Evolutionary conservation across 306 rosid species (phyloP), one percentile per base, ranked within the genome.

Genomic region (Malus orientalis): DNA sequence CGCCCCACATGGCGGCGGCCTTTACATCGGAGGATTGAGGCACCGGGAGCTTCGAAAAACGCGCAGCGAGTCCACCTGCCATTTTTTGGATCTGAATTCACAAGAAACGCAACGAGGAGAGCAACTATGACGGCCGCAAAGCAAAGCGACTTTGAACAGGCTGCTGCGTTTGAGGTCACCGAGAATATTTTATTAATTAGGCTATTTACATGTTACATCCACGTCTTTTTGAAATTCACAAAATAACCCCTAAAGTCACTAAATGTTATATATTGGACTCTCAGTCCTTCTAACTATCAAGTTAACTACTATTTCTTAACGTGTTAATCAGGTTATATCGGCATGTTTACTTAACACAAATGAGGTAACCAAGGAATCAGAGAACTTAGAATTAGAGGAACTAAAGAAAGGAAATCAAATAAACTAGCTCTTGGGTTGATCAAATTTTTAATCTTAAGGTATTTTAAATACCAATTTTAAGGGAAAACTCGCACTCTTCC

Each of bases 1-100:
- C 88, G 18, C 92, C 91, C 95, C 92, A 90, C 84, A 79, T 70
- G 76, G 89, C 96, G 67, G 91, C 92, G 54, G 92, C 81, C 80
- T 90, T 78, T 78, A 88, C 79, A 61, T 81, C 84, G 19, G 88
- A 30, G 33, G 88, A 40, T 76, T 80, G 92, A 30, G 79, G 38
- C 74, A 32, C 78, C n/a, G 79, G 62, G 44, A 76, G 33, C n/a
- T n/a, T 71, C 8, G 44, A 53, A 59, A 74, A 68, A 55, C 70
- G 73, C 12, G 51, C 29, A 1, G 82, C 69, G 6, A 73, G 25
- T 74, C 84, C 79, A 66, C 88, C 84, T 65, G 86, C 90, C 93
- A 87, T 91, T 72, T 51, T 22, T 22, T 76, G 7, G 77, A 73
- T 73, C 68, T 19, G 40, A 51, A 67, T 51, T 36, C 4, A 1